Evolutionary conservation across 805 yeast genomes (phyloP).

Genomic region (Lachancea kluyveri): DNA sequence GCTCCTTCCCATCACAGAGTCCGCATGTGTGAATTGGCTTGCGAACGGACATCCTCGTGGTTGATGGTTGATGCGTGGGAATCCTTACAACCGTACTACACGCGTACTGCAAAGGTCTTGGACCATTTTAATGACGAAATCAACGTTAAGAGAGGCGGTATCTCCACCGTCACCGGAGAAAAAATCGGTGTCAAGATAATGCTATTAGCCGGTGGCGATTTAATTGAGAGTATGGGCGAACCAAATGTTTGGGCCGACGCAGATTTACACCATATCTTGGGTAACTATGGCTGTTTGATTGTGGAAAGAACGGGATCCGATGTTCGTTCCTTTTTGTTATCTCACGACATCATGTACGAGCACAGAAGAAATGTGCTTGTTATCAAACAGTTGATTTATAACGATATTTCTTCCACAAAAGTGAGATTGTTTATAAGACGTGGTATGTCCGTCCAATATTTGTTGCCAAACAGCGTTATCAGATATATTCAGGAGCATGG

Average conservation of each 20-base stretch:
- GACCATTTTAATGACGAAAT: slow-evolving; percentile 97
- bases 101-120: slow-evolving; percentile 89
- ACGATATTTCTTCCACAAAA: slow-evolving; percentile 92
- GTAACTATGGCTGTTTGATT: slow-evolving; percentile 92
- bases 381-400: slow-evolving; percentile 91
- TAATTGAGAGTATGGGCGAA: slow-evolving; percentile 99
- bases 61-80: slow-evolving; percentile 99
- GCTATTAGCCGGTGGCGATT: slow-evolving; percentile 96
- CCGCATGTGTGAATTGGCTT: slow-evolving; percentile 96
- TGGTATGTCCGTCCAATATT: slow-evolving; percentile 94
- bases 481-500: slow-evolving; percentile 91
- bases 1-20: slow-evolving; percentile 89
- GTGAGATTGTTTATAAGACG: slow-evolving; percentile 87
- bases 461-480: slow-evolving; percentile 89
- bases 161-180: slow-evolving; percentile 51
- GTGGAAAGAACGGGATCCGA: slow-evolving; percentile 97
- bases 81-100: slow-evolving; percentile 81
- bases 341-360: slow-evolving; percentile 97
- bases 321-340: slow-evolving; percentile 82
- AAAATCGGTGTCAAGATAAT: slow-evolving; percentile 84
- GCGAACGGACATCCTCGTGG: slow-evolving; percentile 96
- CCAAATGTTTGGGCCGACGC: slow-evolving; percentile 98
- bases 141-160: slow-evolving; percentile 84
- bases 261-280: slow-evolving; percentile 90
- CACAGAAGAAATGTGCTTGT: slow-evolving; percentile 90